Conservation (phyloP, 2,329 filamentous ascomycete species). For the Trichoderma sp. region DNA sequence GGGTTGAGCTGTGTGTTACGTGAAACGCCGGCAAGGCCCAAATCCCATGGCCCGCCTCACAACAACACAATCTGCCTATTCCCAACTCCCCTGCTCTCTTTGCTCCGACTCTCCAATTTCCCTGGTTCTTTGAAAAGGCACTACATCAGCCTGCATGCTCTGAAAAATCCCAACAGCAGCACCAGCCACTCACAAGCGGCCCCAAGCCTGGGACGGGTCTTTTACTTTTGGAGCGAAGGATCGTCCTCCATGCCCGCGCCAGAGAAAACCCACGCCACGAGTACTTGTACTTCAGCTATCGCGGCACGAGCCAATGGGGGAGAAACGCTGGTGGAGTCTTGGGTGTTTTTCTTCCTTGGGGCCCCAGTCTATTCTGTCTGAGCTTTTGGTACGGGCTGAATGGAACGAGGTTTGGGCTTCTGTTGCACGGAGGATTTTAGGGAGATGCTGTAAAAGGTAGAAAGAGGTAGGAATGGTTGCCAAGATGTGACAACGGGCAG, state of each 20-base stretch:
- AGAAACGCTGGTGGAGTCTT: not conserved
- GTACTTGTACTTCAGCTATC: conserved; percentile 8
- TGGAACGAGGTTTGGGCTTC: not conserved
- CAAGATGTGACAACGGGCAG: not conserved
- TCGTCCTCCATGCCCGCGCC: conserved; percentile 15
- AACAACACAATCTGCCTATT: not conserved
- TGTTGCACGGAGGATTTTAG: conserved; percentile 1
- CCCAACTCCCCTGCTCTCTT: not conserved
- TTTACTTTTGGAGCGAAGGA: conserved; percentile 7
- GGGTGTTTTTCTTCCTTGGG: not conserved
- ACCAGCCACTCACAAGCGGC: not conserved
- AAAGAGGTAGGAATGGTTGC: not conserved
- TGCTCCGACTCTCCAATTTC: conserved; percentile 3
- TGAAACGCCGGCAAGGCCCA: conserved; percentile 8
- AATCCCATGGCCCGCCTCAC: not conserved
- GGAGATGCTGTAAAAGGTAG: not conserved
- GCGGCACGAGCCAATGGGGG: not conserved
- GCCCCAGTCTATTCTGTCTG: not conserved
- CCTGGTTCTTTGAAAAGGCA: not conserved
- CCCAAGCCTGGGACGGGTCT: not conserved
- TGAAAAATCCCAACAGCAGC: not conserved
- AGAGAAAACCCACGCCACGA: not conserved
- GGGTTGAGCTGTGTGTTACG: not conserved
- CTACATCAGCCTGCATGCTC: conserved; percentile 16
- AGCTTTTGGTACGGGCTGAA: not conserved